Percentiles rank a stretch among this genome's conserved stretches.
phyloP scores from a whole-genome alignment of 2,329 filamentous ascomycete genomes.

The Calonectria ilicicola region DNA sequence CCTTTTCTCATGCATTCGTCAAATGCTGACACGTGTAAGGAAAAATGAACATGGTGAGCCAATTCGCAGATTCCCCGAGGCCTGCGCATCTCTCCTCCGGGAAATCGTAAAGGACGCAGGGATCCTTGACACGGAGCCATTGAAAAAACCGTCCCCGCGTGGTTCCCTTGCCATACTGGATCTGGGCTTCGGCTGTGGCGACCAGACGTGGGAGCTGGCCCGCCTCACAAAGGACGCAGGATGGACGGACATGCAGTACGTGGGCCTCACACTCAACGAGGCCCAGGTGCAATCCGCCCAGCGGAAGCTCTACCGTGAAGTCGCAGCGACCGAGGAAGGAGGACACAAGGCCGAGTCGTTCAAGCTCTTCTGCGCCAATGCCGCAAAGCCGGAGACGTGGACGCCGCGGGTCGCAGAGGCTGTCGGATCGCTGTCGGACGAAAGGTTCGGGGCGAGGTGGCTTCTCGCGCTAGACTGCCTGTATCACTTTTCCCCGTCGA shows the following conservation, averaged over 20 bases:
- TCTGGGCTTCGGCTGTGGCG: conserved; percentile 70
- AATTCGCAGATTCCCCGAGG: conserved; percentile 55
- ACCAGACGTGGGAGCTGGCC: conserved; percentile 63
- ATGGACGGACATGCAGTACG: conserved; percentile 55
- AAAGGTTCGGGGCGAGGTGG: conserved; percentile 54
- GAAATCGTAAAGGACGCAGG: conserved; percentile 59
- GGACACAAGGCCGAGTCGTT: conserved; percentile 37
- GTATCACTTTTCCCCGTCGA: conserved; percentile 68
- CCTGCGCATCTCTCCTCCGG: conserved; percentile 61
- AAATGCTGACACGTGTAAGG: conserved; percentile 40
- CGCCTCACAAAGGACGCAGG: conserved; percentile 36
- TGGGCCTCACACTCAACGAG: conserved; percentile 64
- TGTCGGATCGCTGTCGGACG: conserved; percentile 42
- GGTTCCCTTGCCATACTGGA: conserved; percentile 58
- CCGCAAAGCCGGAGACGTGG: conserved; percentile 60
- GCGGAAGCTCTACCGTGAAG: conserved; percentile 43
- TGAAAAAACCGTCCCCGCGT: conserved; percentile 15
- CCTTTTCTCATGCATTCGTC: too few relatives aligned
- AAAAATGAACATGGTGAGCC: conserved; percentile 43
- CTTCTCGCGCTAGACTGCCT: conserved; percentile 67
- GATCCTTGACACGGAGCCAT: conserved; percentile 42
- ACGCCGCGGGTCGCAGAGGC: conserved; percentile 34
- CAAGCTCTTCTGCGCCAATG: conserved; percentile 61
- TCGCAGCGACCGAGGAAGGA: conserved; percentile 13
- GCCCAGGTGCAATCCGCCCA: conserved; percentile 56